These are phyloP conservation scores for Fragaria ananassa DNA, from an alignment of 306 rosid species.

Conservation along the genomic window DNA sequence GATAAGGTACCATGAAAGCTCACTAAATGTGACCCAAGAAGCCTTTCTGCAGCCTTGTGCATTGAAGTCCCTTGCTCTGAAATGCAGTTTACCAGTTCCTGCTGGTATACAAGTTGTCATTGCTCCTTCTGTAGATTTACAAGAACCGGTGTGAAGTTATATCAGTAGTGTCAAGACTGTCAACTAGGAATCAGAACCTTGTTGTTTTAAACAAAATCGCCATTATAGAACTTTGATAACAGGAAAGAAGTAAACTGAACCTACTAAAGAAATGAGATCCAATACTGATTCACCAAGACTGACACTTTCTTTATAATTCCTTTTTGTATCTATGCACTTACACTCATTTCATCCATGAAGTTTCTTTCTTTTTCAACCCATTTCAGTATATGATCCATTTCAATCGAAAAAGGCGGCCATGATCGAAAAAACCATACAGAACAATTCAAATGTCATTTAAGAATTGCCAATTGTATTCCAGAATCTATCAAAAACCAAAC, in stretches of 20 bases:
- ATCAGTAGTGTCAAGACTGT: conserved; percentile 10
- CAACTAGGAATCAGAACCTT: not conserved
- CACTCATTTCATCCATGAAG: not conserved
- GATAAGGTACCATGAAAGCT: conserved; percentile 52
- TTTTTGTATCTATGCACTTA: not conserved
- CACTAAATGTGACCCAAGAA: conserved; percentile 38
- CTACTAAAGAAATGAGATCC: not conserved
- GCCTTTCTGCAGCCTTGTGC: conserved; percentile 41
- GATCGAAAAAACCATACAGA: not conserved
- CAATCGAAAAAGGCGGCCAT: not conserved
- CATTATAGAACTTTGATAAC: not conserved
- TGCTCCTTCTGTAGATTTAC: conserved; percentile 31
- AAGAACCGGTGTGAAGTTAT: conserved; percentile 14
- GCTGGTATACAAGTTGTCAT: conserved; percentile 67
- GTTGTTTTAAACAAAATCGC: not conserved
- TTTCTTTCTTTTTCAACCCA: not conserved
- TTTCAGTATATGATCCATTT: not conserved
- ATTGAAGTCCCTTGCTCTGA: conserved; percentile 31
- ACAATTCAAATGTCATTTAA: not conserved
- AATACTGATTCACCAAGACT: conserved; percentile 6
- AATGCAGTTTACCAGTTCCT: conserved; percentile 50
- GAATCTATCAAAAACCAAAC: not conserved
- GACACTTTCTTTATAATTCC: not conserved
- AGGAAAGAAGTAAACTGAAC: not conserved
- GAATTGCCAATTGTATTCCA: not conserved